A percentile compares a stretch with the other conserved stretches of the same genome.
phyloP scores from a whole-genome alignment of 768 basidiomycete species.

The Termitomyces sp. region DNA sequence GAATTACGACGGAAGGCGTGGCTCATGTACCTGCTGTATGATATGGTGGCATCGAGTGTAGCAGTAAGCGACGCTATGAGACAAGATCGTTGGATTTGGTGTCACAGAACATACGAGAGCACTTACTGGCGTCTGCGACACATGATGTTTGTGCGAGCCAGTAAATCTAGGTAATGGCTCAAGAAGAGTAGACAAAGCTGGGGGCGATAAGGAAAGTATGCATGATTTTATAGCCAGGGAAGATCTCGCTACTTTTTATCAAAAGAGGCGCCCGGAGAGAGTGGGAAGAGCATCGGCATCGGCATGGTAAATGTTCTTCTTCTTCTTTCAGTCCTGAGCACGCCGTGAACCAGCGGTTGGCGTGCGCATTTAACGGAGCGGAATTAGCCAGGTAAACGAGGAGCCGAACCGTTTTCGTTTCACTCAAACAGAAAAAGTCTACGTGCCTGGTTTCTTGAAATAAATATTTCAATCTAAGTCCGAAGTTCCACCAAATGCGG shows the following conservation, averaged over 20 bases:
- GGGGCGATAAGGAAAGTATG: not conserved
- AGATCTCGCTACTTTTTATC: not conserved
- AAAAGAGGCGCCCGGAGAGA: not conserved
- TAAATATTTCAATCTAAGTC: not conserved
- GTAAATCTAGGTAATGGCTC: not conserved
- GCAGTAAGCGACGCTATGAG: not conserved
- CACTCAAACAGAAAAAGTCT: not conserved
- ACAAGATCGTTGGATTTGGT: not conserved
- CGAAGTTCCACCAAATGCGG: not conserved
- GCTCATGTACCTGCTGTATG: not conserved
- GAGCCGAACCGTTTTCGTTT: not conserved
- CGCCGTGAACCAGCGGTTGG: not conserved
- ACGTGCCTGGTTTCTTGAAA: not conserved
- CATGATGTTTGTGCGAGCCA: not conserved
- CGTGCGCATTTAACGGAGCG: too few species aligned
- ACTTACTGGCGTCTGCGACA: constrained; percentile 1
- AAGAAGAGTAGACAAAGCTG: not conserved
- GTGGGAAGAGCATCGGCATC: not conserved
- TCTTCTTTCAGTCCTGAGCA: not conserved
- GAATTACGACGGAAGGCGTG: not conserved
- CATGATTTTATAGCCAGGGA: not conserved
- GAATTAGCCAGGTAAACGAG: not conserved
- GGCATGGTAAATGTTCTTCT: not conserved
- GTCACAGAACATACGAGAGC: not conserved
- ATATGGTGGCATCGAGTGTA: not conserved